Evolutionary conservation across 352 stramenopile species (phyloP), one percentile per base, ranked within the genome.

Genomic region (Discostella stelligera): DNA sequence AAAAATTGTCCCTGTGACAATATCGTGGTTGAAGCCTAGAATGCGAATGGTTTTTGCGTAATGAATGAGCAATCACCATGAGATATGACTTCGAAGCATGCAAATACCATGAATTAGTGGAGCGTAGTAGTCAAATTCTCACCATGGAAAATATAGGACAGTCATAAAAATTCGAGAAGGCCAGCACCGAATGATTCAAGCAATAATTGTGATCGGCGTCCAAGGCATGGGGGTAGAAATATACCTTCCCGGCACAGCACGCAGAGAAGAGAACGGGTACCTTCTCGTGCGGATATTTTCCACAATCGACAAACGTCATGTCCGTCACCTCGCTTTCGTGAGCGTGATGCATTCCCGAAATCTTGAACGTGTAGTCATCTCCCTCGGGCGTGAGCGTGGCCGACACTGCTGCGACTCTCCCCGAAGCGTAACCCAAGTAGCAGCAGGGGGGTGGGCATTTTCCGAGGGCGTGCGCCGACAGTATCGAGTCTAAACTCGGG

Each of bases 71-170:
- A 56, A 54, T 6, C 13, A 56, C 49, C n/a, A 56, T 56, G 49
- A 56, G 49, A 30, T 2, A 54, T 56, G n/a, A 6, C 20, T 30
- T 13, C 10, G 4, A n/a, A 54, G 5, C 18, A 54, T 30, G 16
- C 10, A 56, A 25, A 56, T 30, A 56, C 49, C 20, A 56, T 20
- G 49, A 6, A 25, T 11, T 20, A 25, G n/a, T 23, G 16, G 3
- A 59, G 8, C 11, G 11, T 32, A 25, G 49, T 23, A 25, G 9
- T 55, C 32, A 41, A 41, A 59, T 59, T 37, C 32, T 59, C 52
- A 59, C 52, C 61, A 82, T 54, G 20, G 66, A 82, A 62, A 77
- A 82, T 21, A 80, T 80, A 23, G 56, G 46, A 18, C 39, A 67
- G 27, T 52, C 20, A 39, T 78, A 62, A 21, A 52, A 67, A 44